Base-by-base conservation (phyloP, 2,329 filamentous ascomycete species). In the Cytospora schulzeri region DNA sequence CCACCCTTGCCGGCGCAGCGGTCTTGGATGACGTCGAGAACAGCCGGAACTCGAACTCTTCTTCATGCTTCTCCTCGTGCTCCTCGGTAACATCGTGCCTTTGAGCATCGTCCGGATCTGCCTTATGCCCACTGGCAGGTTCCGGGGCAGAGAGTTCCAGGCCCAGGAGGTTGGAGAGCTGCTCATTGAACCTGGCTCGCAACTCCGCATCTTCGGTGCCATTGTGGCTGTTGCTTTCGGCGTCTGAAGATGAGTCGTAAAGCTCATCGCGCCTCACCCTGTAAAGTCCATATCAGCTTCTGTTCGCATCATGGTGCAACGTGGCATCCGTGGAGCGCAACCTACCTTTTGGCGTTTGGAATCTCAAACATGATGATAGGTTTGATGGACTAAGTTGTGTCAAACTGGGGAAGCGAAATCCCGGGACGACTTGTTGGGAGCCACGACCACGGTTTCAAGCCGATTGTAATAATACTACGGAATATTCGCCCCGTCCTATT, bases 181-280 rank as follows among this genome's bases (percentile, higher is more conserved):
- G 81, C 22, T 79, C 80, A 67, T 81, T 79, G 62, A 85, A 72
- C 67, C 72, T 78, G 35, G 77, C 79, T 66, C 78, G 75, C 65
- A 82, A 70, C 50, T 77, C 77, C 6, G 73, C 74, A 51, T 79
- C 73, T 55, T 73, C 74, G 61, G 69, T 71, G 2, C 75, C 73
- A 41, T 78, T 74, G 24, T 69, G 71, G n/a, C 51, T 66, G 41
- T 57, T 64, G 55, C 71, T 71, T 22, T 71, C 70, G 31, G 66
- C 67, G 8, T 76, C 74, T 3, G 75, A 75, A 9, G 68, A 74
- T 14, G 78, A 78, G 55, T 73, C 75, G 63, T 78, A 77, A 24
- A 88, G 74, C 48, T 88, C 84, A 68, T 83, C 79, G 62, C 86
- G 80, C 33, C 85, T 81, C 61, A 88, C 81, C 67, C 85, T 86